Percentiles rank a stretch among this genome's conserved stretches.
These are phyloP conservation scores for Plasmodium gonderi DNA, from an alignment of 169 alveolate species.

Conservation along the genomic window DNA sequence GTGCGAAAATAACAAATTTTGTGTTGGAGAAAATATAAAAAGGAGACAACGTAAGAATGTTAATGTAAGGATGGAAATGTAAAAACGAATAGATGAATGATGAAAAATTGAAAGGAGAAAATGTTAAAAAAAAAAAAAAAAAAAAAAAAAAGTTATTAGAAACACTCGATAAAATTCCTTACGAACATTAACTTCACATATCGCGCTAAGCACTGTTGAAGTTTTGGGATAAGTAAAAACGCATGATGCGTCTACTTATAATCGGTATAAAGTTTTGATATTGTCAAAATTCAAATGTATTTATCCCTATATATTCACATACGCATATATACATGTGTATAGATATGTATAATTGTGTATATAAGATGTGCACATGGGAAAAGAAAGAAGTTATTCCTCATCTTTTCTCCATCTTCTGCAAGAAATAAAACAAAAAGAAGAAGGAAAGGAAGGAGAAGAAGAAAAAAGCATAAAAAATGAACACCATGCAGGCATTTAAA, in stretches of 20 bases:
- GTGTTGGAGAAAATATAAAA: background rate
- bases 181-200: background rate
- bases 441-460: conserved; percentile 1
- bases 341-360: too few relatives aligned
- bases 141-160: background rate
- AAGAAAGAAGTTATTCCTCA: background rate
- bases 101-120: too few relatives aligned
- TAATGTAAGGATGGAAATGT: too few relatives aligned
- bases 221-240: background rate
- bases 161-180: background rate
- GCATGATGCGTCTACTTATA: background rate
- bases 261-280: background rate
- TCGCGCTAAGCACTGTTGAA: background rate
- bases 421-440: background rate
- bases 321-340: too few relatives aligned
- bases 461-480: background rate
- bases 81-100: too few relatives aligned
- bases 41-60: background rate
- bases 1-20: background rate
- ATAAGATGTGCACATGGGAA: too few relatives aligned
- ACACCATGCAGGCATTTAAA: background rate
- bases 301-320: background rate
- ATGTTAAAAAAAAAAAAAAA: background rate
- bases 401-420: background rate
- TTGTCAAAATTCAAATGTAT: too few relatives aligned